Base-by-base conservation (phyloP, 2,329 filamentous ascomycete species). In the Cladosporium sp. region DNA sequence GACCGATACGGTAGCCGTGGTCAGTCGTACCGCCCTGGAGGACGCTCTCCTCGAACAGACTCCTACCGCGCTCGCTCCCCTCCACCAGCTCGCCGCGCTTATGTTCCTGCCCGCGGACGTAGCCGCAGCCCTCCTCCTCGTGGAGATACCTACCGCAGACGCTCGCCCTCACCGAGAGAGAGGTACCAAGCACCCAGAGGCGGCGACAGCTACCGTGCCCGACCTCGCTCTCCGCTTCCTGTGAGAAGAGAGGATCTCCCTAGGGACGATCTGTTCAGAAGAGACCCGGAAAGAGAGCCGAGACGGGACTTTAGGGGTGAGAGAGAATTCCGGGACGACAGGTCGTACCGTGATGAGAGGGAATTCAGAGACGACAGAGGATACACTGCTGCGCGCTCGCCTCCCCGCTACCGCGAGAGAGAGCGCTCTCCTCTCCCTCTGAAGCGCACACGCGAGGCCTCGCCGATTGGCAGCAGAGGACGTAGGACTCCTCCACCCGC, bases 401-500 rank as follows among this genome's bases (percentile, higher is more conserved):
- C 80, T 46, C 76, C 74, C 60, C 75, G 78, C 59, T 76, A 76
- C 68, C 71, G 76, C 62, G 78, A 81, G 36, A 76, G 81, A 67
- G 62, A 64, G 54, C 28, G 62, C 21, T 82, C 81, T 68, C 80
- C 79, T 25, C 73, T 76, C 18, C 78, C 77, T 13, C 64, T 78
- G 65, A 80, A 79, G 72, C 74, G 82, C 67, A 78, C 77, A 48
- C 75, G 81, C 64, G 80, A 84, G 57, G 69, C 74, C n/a, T 82
- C 80, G n/a, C 81, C 81, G 13, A 76, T 78, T 14, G 77, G 79
- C 39, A 83, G 81, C 69, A 77, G 80, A 61, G 80, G 80, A 2
- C 72, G 77, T 54, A 76, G 81, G 46, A 82, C 82, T 57, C 78
- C 78, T 28, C 76, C 77, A 16, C 70, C 74, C 14, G 70, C 71